A percentile compares a stretch with the other conserved stretches of the same genome.
Conservation (phyloP, 2,329 filamentous ascomycete genomes). For the Neofusicoccum parvum region DNA sequence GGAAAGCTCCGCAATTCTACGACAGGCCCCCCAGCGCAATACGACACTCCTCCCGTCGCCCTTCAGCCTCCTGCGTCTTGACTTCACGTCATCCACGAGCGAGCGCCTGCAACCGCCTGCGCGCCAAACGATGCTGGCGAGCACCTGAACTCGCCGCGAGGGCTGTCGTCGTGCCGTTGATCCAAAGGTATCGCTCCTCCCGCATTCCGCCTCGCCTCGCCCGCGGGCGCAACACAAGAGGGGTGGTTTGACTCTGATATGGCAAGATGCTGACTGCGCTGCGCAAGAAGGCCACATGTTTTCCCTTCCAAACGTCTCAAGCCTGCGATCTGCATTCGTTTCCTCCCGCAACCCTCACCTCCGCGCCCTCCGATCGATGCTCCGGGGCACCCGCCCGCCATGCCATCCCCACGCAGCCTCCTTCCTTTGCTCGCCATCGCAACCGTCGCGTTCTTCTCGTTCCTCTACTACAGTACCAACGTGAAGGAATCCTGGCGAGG, state of each 20-base stretch:
- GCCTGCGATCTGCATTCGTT: background rate
- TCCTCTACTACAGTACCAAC: constrained; percentile 40
- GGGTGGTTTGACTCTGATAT: constrained; percentile 2
- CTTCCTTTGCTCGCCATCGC: constrained; percentile 35
- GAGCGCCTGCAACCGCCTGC: background rate
- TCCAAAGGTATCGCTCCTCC: background rate
- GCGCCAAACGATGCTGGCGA: background rate
- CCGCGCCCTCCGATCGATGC: background rate
- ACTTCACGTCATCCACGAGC: background rate
- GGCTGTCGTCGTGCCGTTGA: background rate
- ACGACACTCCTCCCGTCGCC: background rate
- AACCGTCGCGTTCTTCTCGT: constrained; percentile 32
- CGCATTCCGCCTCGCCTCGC: background rate
- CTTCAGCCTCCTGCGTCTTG: background rate
- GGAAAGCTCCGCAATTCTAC: constrained; percentile 14
- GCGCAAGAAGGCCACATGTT: background rate
- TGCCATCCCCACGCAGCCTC: constrained; percentile 28
- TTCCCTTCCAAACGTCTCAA: background rate
- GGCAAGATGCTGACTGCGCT: background rate
- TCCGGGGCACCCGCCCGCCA: background rate
- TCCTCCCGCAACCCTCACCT: background rate
- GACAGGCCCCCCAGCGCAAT: constrained; percentile 9
- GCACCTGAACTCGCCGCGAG: background rate
- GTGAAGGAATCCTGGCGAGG: constrained; percentile 39
- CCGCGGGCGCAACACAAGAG: background rate